Conservation (phyloP, 768 basidiomycete species). For the Thelephora ganbajun region DNA sequence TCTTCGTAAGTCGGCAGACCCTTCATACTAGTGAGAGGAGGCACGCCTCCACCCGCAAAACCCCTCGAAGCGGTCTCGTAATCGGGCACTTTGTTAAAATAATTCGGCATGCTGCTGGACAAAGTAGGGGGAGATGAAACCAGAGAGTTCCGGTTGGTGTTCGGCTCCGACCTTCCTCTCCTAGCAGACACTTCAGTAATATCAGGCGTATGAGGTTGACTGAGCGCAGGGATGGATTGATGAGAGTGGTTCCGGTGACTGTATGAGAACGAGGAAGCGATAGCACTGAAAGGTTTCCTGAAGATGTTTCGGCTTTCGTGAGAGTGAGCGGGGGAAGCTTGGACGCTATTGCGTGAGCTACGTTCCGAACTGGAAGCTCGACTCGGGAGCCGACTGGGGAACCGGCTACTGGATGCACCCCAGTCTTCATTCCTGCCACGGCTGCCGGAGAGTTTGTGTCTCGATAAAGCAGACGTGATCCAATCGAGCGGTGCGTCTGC, state of each 20-base stretch:
- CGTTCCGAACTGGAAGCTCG: constrained; percentile 46
- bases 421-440: background rate
- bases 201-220: constrained; percentile 6
- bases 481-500: constrained; percentile 44
- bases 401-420: constrained; percentile 7
- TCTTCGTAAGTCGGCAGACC: constrained; percentile 87
- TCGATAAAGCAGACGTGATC: constrained; percentile 66
- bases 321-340: constrained; percentile 2
- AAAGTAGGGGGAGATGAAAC: background rate
- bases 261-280: constrained; percentile 29
- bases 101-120: background rate
- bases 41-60: constrained; percentile 81
- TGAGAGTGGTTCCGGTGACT: constrained; percentile 22
- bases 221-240: constrained; percentile 15
- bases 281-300: constrained; percentile 48
- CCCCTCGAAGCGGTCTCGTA: constrained; percentile 77
- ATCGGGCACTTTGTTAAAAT: constrained; percentile 67
- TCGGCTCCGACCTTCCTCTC: constrained; percentile 2
- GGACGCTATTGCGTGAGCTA: constrained; percentile 5
- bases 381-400: constrained; percentile 18
- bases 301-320: constrained; percentile 40
- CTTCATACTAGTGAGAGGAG: constrained; percentile 60
- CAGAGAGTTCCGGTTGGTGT: constrained; percentile 6
- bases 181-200: constrained; percentile 2
- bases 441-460: constrained; percentile 9